Evolutionary conservation across 2,329 filamentous ascomycete species (phyloP).

Genomic region (Aspergillus transmontanensis): DNA sequence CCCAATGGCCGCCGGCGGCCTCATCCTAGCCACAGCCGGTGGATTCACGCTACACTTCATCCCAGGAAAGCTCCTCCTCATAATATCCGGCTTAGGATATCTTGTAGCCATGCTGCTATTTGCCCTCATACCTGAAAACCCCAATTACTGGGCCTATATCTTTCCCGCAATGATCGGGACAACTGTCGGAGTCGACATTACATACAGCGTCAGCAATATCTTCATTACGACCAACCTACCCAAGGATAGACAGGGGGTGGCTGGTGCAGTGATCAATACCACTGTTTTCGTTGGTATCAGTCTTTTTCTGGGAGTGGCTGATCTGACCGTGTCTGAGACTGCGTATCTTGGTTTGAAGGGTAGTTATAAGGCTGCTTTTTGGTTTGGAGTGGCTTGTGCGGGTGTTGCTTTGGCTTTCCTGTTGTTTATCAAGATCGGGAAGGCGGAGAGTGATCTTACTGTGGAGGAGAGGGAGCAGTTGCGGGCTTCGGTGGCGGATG

Average conservation of each 20-base stretch:
- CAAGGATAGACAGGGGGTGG: slow-evolving; percentile 9
- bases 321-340: slow-evolving; percentile 7
- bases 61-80: background rate
- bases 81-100: slow-evolving; percentile 2
- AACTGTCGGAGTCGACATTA: slow-evolving; percentile 9
- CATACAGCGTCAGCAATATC: slow-evolving; percentile 14
- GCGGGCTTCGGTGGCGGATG: background rate
- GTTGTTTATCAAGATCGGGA: background rate
- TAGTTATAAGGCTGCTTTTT: slow-evolving; percentile 17
- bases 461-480: background rate
- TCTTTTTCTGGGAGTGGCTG: slow-evolving; percentile 13
- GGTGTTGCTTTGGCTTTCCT: background rate
- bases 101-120: slow-evolving; percentile 8
- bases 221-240: slow-evolving; percentile 13
- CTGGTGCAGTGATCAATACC: slow-evolving; percentile 11
- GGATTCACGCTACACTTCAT: background rate
- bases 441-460: background rate
- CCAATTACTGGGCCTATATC: slow-evolving; percentile 12
- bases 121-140: slow-evolving; percentile 10
- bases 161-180: slow-evolving; percentile 13
- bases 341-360: background rate
- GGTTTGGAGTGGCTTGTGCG: slow-evolving; percentile 12
- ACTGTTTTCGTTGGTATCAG: slow-evolving; percentile 14
- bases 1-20: background rate
- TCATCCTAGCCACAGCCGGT: background rate